Percentiles rank a stretch among this genome's conserved stretches.
These are phyloP conservation scores for Murraya koenigii DNA, from an alignment of 345 rosid genomes.

Conservation along the genomic window DNA sequence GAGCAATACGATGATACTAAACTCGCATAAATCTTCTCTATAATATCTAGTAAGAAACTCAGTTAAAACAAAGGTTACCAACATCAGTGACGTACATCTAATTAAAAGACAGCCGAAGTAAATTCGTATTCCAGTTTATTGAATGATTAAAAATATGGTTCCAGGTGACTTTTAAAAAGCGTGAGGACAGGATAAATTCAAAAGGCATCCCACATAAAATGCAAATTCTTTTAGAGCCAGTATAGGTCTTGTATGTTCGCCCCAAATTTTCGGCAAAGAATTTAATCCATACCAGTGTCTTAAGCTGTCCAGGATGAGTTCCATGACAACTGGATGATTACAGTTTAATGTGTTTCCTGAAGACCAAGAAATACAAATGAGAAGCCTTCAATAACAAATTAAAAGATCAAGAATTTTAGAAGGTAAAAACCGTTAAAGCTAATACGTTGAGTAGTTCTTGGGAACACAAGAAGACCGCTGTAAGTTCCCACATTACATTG, in stretches of 20 bases:
- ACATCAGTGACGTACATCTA: background rate
- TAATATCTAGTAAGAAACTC: background rate
- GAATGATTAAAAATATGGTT: background rate
- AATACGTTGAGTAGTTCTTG: background rate
- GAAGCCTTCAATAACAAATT: slow-evolving; percentile 1
- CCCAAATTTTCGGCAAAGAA: slow-evolving; percentile 1
- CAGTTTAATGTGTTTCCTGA: slow-evolving; percentile 91
- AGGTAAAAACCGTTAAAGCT: background rate
- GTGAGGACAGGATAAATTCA: background rate
- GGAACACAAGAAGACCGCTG: background rate
- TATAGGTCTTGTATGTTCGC: background rate
- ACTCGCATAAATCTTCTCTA: background rate
- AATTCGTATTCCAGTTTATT: background rate
- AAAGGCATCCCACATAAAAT: background rate
- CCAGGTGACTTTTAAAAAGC: background rate
- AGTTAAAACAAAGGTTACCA: background rate
- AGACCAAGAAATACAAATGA: slow-evolving; percentile 26
- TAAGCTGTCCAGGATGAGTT: slow-evolving; percentile 83
- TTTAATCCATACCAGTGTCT: slow-evolving; percentile 72
- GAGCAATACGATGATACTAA: background rate
- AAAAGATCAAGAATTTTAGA: background rate
- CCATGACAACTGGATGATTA: slow-evolving; percentile 92
- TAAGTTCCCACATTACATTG: background rate
- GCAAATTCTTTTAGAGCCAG: background rate
- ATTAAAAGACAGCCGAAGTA: background rate